Evolutionary conservation across 208 protist genomes (phyloP).

Genomic region (Crithidia fasciculata): DNA sequence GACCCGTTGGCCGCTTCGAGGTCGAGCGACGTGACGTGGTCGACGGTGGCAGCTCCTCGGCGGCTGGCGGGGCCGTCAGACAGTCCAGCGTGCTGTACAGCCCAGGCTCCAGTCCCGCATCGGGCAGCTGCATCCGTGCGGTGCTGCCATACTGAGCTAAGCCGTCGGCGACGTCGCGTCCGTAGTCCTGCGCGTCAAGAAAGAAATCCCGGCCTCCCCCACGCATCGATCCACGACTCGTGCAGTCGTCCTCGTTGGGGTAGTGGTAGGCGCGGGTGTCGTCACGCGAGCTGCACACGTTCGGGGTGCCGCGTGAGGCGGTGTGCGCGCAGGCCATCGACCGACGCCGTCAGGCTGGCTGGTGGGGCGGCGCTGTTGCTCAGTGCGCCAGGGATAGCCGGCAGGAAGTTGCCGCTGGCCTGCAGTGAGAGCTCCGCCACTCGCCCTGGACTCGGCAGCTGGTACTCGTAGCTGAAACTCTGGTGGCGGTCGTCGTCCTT

Average conservation of each 20-base stretch:
- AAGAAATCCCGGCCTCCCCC: not conserved
- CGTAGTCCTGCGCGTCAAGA: conserved; percentile 6
- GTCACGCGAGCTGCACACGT: conserved; percentile 19
- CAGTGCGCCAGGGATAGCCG: conserved; percentile 10
- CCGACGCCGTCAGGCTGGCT: conserved; percentile 2
- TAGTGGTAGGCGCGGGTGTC: conserved; percentile 18
- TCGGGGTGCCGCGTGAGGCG: conserved; percentile 11
- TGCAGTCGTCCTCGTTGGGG: conserved; percentile 3
- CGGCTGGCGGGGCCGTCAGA: not conserved
- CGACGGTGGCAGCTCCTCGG: not conserved
- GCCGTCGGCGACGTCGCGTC: conserved; percentile 8
- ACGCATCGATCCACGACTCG: conserved; percentile 9
- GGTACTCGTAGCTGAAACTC: conserved; percentile 18
- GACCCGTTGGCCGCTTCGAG: not conserved
- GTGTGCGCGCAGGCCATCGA: conserved; percentile 9
- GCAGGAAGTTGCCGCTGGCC: conserved; percentile 12
- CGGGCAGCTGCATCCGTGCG: not conserved
- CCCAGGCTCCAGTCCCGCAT: conserved; percentile 3
- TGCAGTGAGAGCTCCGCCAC: not conserved
- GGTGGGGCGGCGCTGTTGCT: not conserved
- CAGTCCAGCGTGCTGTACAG: conserved; percentile 15
- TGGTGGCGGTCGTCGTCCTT: conserved; percentile 21
- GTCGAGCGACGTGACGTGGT: conserved; percentile 7
- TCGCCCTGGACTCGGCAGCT: not conserved
- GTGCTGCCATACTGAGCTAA: conserved; percentile 15